Evolutionary conservation across 495 filamentous ascomycete species (phyloP), one percentile per base, ranked within the genome.

Genomic region (Cercophora newfieldiana): DNA sequence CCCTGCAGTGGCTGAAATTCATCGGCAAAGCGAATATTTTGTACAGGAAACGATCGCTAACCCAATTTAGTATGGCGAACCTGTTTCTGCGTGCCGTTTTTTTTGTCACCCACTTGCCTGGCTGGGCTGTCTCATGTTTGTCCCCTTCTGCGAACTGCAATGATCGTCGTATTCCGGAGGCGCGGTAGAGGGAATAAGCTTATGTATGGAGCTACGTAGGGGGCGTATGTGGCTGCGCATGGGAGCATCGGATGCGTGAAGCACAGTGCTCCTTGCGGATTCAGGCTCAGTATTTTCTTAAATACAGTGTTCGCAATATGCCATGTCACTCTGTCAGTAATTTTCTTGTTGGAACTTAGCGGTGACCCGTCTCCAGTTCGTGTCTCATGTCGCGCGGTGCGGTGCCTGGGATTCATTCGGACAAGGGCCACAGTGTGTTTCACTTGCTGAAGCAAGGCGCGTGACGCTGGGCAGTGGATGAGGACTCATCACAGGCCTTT

Each of bases 11-110:
- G 37, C 37, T 47, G 21, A 53, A 53, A 22, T 53, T 53, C 10
- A 22, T 53, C 50, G 21, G 8, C 10, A 22, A 22, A 22, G 21
- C 10, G 8, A 53, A 53, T 53, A 14, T 53, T 53, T 53, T 53
- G 21, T 53, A 22, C 50, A 53, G 50, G 50, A 53, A 22, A 22
- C 8, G 50, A 53, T 53, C 50, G 50, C 50, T 53, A 53, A 53
- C 50, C 50, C 50, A 12, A 14, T 53, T 53, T 53, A 53, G 50
- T 53, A 53, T 53, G 50, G 37, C 37, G 37, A 47, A 47, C 37
- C 37, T 47, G n/a, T n/a, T n/a, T n/a, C n/a, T n/a, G n/a, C n/a
- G n/a, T n/a, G n/a, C n/a, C n/a, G n/a, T n/a, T n/a, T n/a, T n/a
- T n/a, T n/a, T n/a, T n/a, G n/a, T n/a, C n/a, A n/a, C n/a, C n/a